These are phyloP conservation scores for Triticum dicoccoides DNA, from an alignment of 176 grass and related monocot genomes.

Conservation along the genomic window DNA sequence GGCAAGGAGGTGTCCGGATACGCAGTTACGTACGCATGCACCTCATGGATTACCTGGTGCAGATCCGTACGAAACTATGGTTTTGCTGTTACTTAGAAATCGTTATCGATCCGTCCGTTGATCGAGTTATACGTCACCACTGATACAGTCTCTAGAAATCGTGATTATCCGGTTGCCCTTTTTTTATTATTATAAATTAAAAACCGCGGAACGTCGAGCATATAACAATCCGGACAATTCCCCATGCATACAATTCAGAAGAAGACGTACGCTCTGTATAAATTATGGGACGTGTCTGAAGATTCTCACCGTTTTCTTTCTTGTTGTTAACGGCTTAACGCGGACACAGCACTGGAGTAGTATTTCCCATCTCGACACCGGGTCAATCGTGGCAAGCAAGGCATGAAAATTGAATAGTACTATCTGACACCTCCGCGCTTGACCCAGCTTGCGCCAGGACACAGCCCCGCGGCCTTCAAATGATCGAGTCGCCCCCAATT, in stretches of 20 bases:
- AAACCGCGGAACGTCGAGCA: neutral
- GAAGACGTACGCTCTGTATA: neutral
- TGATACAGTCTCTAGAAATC: neutral
- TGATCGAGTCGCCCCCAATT: neutral
- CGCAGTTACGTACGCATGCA: neutral
- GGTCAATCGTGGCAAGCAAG: conserved; percentile 50
- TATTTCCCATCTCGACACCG: neutral
- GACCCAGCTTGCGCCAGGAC: conserved; percentile 15
- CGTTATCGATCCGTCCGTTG: neutral
- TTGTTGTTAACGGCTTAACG: no score
- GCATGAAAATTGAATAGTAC: conserved; percentile 15
- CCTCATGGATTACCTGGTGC: neutral
- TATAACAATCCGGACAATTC: neutral
- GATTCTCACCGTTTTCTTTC: neutral
- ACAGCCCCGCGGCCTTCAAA: neutral
- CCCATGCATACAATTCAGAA: neutral
- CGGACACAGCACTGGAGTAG: neutral
- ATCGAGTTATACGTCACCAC: neutral
- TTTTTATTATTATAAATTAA: no score
- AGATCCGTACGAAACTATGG: neutral
- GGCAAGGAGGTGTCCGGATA: neutral
- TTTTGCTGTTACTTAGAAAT: no score
- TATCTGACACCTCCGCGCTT: conserved; percentile 7
- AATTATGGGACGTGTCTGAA: neutral
- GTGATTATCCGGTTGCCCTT: no score